Percentiles rank a stretch among this genome's conserved stretches.
These are phyloP conservation scores for Zygosaccharomyces siamensis DNA, from an alignment of 805 yeast genomes.

Conservation along the genomic window DNA sequence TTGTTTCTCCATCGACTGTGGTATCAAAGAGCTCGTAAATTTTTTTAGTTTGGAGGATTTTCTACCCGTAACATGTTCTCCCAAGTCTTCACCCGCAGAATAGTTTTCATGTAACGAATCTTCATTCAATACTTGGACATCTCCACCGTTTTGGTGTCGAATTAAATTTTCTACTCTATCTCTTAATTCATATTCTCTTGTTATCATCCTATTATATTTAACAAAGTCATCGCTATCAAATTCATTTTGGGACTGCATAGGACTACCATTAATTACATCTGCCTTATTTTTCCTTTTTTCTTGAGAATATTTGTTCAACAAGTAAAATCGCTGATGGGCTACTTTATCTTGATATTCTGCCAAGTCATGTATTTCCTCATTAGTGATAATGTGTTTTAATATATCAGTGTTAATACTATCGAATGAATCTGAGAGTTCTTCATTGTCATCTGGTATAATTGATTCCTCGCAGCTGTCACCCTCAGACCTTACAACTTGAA, in stretches of 20 bases:
- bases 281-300: slow-evolving; percentile 9
- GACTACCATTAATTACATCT: slow-evolving; percentile 5
- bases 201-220: slow-evolving; percentile 34
- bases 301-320: slow-evolving; percentile 18
- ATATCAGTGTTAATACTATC: slow-evolving; percentile 14
- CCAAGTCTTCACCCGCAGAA: slow-evolving; percentile 15
- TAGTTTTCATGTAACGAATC: slow-evolving; percentile 16
- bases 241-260: slow-evolving; percentile 3
- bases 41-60: slow-evolving; percentile 5
- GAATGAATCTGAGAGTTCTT: slow-evolving; percentile 1
- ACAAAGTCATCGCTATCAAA: slow-evolving; percentile 30
- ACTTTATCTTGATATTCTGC: slow-evolving; percentile 18
- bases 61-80: background rate
- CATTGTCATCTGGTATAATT: slow-evolving; percentile 1
- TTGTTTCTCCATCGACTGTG: background rate
- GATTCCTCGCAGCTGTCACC: slow-evolving; percentile 1
- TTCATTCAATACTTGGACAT: slow-evolving; percentile 19
- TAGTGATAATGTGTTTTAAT: slow-evolving; percentile 15
- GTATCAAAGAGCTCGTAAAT: background rate
- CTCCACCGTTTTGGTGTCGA: slow-evolving; percentile 14
- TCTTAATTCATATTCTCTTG: slow-evolving; percentile 33
- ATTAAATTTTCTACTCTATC: slow-evolving; percentile 23
- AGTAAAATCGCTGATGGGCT: slow-evolving; percentile 22
- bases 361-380: slow-evolving; percentile 17
- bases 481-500: slow-evolving; percentile 11